phyloP scores from a whole-genome alignment of 768 basidiomycete genomes.

The Termitomyces sp. region DNA sequence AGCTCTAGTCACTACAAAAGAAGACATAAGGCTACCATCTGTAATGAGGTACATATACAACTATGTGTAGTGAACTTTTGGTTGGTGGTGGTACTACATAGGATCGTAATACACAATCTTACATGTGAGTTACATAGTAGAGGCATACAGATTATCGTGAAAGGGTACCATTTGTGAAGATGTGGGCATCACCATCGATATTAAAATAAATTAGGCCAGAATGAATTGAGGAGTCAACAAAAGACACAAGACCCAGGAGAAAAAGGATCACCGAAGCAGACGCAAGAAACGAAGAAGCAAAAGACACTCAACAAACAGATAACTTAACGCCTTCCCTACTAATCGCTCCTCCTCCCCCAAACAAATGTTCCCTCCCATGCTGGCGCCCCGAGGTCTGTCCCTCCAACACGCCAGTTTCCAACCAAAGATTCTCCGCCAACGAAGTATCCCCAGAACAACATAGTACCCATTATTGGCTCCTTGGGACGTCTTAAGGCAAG shows the following conservation, averaged over 20 bases:
- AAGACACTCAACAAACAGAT: background rate
- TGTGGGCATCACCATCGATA: background rate
- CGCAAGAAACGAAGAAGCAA: background rate
- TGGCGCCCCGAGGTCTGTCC: slow-evolving; percentile 40
- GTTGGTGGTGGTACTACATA: background rate
- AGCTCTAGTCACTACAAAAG: background rate
- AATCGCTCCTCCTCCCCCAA: slow-evolving; percentile 44
- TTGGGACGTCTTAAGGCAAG: background rate
- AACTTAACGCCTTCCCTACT: background rate
- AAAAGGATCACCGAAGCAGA: background rate
- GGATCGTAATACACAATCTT: background rate
- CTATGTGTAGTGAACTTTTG: background rate
- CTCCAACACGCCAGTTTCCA: slow-evolving; percentile 65
- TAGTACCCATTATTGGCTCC: background rate
- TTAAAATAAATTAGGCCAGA: background rate
- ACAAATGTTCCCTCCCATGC: slow-evolving; percentile 64
- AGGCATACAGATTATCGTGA: background rate
- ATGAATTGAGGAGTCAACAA: background rate
- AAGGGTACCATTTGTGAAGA: too few species aligned
- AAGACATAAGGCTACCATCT: background rate
- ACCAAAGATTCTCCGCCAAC: slow-evolving; percentile 63
- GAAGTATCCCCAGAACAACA: slow-evolving; percentile 70
- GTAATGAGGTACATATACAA: background rate
- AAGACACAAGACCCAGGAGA: background rate
- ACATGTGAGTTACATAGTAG: background rate